These are phyloP conservation scores for Jatropha multifida DNA, from an alignment of 441 rosid genomes.

Conservation along the genomic window DNA sequence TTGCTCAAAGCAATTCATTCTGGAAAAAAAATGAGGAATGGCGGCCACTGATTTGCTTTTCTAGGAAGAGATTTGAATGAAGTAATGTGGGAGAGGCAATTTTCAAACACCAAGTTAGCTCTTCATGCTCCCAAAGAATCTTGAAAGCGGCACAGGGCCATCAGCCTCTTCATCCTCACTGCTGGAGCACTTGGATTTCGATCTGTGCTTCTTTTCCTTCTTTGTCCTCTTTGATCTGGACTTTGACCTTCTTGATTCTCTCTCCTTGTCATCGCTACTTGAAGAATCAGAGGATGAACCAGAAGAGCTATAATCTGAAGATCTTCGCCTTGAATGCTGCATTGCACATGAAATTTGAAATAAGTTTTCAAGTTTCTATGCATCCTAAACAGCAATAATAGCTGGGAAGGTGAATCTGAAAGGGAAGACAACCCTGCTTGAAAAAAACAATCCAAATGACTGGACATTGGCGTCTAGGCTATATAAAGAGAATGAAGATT, in stretches of 20 bases:
- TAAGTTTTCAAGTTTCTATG: conserved; percentile 13
- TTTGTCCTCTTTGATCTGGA: conserved; percentile 65
- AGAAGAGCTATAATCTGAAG: conserved; percentile 63
- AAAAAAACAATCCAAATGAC: conserved; percentile 1
- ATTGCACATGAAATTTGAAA: conserved; percentile 32
- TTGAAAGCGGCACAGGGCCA: conserved; percentile 93
- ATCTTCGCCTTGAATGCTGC: conserved; percentile 71
- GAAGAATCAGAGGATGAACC: conserved; percentile 72
- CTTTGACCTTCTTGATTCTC: conserved; percentile 69
- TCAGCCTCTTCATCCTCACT: conserved; percentile 47
- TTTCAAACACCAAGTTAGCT: conserved; percentile 28
- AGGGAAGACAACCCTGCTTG: background rate
- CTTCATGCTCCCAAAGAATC: conserved; percentile 74
- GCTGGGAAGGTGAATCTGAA: background rate
- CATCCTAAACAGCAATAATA: background rate
- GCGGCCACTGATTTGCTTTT: background rate
- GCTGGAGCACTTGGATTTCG: conserved; percentile 55
- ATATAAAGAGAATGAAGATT: background rate
- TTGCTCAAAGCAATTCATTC: conserved; percentile 14
- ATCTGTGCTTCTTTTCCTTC: conserved; percentile 72
- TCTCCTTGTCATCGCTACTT: conserved; percentile 66
- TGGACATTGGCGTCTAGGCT: background rate
- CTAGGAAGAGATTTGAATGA: conserved; percentile 13
- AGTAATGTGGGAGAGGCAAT: conserved; percentile 12
- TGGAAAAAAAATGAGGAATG: background rate